These are phyloP conservation scores for Chlorella sp. DNA, from an alignment of 139 green algal genomes.

Conservation along the genomic window DNA sequence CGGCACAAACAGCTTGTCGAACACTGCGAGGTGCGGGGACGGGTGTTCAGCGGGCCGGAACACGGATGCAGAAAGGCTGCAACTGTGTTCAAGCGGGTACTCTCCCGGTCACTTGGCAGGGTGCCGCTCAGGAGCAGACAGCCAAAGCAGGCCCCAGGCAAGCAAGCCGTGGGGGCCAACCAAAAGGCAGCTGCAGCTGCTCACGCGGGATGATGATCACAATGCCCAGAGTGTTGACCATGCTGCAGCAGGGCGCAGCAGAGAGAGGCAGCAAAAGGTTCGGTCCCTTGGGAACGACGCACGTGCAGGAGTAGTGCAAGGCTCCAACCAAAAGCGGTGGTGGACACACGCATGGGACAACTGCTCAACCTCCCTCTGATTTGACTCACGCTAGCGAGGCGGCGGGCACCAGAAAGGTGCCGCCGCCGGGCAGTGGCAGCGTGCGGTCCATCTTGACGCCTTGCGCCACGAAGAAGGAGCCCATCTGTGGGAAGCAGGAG, in stretches of 20 bases:
- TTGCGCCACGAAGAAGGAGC: constrained; percentile 90
- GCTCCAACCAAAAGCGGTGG: background rate
- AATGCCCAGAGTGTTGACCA: constrained; percentile 90
- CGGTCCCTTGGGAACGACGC: too few species aligned
- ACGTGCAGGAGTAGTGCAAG: too few species aligned
- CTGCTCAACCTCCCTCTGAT: constrained; percentile 78
- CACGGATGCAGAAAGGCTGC: too few species aligned
- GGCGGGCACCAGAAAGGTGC: constrained; percentile 74
- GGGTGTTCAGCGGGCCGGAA: too few species aligned
- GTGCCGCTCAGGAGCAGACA: too few species aligned
- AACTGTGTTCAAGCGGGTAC: too few species aligned
- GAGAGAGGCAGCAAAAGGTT: background rate
- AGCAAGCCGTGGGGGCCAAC: too few species aligned
- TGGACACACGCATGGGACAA: constrained; percentile 68
- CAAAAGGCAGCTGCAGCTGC: too few species aligned
- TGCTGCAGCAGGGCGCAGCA: background rate
- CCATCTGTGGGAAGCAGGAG: constrained; percentile 71
- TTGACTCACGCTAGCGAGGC: constrained; percentile 72
- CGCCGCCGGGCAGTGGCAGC: constrained; percentile 21
- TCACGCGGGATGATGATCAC: constrained; percentile 76
- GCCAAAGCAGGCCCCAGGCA: too few species aligned
- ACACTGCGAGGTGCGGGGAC: too few species aligned
- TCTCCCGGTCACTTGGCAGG: too few species aligned
- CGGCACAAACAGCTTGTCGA: too few species aligned
- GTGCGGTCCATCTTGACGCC: constrained; percentile 81